phyloP scores from a whole-genome alignment of 495 filamentous ascomycete species.

The Podospora conica region DNA sequence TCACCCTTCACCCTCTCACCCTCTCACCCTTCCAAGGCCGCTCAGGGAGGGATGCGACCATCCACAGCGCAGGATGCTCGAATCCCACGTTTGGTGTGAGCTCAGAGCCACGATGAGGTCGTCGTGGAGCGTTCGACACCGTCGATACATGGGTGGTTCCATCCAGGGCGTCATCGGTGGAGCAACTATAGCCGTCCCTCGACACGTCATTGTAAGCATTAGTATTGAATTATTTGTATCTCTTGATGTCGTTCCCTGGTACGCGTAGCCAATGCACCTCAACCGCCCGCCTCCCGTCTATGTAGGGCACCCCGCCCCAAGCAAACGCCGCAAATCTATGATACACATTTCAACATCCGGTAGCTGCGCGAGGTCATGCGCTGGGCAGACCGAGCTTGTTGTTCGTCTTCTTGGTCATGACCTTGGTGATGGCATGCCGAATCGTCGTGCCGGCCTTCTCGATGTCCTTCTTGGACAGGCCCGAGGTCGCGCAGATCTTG shows the following conservation, averaged over 20 bases:
- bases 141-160: background rate
- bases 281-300: background rate
- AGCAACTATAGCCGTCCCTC: background rate
- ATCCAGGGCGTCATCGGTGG: background rate
- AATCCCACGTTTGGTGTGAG: background rate
- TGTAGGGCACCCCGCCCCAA: background rate
- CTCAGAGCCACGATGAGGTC: background rate
- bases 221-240: background rate
- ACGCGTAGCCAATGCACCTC: background rate
- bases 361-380: conserved; percentile 6
- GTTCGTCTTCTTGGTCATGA: conserved; percentile 52
- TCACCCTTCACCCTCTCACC: too few relatives aligned
- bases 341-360: background rate
- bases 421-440: conserved; percentile 89
- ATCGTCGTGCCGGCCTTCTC: conserved; percentile 86
- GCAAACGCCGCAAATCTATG: background rate
- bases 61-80: background rate
- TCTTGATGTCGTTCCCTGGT: background rate
- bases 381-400: conserved; percentile 29
- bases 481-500: conserved; percentile 85
- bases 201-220: background rate
- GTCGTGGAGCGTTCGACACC: background rate
- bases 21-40: too few relatives aligned
- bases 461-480: conserved; percentile 85
- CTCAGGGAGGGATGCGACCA: background rate